Evolutionary conservation across 306 rosid species (phyloP).

Genomic region (Ziziphus jujuba): DNA sequence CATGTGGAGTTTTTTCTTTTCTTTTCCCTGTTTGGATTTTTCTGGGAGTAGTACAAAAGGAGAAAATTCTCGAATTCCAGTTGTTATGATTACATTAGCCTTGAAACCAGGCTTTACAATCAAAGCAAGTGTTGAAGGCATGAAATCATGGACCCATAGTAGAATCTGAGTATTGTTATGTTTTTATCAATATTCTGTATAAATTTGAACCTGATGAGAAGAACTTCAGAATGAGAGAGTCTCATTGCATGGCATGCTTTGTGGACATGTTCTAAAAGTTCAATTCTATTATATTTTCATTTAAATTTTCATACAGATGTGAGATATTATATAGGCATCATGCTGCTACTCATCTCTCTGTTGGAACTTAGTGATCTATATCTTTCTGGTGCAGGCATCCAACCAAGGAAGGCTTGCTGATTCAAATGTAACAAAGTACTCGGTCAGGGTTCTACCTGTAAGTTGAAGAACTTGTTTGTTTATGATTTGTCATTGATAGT

Average conservation of each 20-base stretch:
- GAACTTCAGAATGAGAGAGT: background rate
- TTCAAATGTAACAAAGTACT: conserved; percentile 70
- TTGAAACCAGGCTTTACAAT: too few relatives aligned
- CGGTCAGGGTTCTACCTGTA: conserved; percentile 87
- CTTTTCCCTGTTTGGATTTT: background rate
- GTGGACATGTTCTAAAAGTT: background rate
- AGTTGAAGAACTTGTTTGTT: conserved; percentile 34
- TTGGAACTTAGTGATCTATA: background rate
- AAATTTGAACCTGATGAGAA: background rate
- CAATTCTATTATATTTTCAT: background rate
- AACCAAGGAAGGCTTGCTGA: conserved; percentile 70
- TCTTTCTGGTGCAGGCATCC: conserved; percentile 48
- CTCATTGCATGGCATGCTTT: conserved; percentile 3
- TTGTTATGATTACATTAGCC: background rate
- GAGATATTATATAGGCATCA: background rate
- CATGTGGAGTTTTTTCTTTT: background rate
- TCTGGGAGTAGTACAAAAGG: background rate
- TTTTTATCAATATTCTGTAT: background rate
- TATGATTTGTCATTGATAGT: background rate
- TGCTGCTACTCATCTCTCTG: background rate
- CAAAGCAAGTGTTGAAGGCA: background rate
- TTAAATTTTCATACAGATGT: background rate
- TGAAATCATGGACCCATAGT: background rate
- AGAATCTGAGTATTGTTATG: background rate
- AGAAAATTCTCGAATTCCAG: background rate